Conservation (phyloP, 116 monocot genomes). For the Papilionanthe hybrid region DNA sequence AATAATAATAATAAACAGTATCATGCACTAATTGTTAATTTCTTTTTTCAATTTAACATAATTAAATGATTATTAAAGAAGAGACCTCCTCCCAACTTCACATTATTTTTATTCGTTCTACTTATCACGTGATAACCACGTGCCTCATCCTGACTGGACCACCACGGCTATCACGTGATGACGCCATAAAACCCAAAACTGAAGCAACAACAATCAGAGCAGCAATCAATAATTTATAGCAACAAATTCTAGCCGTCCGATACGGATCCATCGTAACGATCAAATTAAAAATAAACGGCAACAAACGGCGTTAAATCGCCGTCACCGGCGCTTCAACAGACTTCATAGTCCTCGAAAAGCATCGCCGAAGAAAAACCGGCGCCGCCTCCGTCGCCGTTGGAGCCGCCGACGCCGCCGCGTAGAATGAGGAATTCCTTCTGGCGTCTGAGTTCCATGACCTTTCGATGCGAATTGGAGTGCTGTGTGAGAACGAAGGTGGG, state of each 20-base stretch:
- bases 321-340: constrained; percentile 16
- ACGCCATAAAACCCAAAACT: neutral
- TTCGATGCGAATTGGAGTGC: constrained; percentile 65
- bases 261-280: neutral
- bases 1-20: too few relatives aligned
- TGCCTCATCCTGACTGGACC: neutral
- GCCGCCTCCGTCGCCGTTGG: neutral
- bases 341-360: constrained; percentile 33
- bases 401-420: neutral
- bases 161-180: neutral
- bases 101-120: too few relatives aligned
- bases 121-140: neutral
- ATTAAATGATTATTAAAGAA: too few relatives aligned
- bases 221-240: neutral
- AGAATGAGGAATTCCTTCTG: constrained; percentile 33
- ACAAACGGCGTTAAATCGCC: neutral
- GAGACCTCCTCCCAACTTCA: too few relatives aligned
- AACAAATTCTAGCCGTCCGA: neutral
- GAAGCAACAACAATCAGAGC: neutral
- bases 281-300: neutral
- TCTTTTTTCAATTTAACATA: too few relatives aligned
- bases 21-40: too few relatives aligned
- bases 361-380: neutral
- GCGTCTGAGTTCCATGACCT: constrained; percentile 61
- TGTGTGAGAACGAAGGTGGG: constrained; percentile 54